These are phyloP conservation scores for Aspergillus avenaceus DNA, from an alignment of 495 filamentous ascomycete genomes.

Conservation along the genomic window DNA sequence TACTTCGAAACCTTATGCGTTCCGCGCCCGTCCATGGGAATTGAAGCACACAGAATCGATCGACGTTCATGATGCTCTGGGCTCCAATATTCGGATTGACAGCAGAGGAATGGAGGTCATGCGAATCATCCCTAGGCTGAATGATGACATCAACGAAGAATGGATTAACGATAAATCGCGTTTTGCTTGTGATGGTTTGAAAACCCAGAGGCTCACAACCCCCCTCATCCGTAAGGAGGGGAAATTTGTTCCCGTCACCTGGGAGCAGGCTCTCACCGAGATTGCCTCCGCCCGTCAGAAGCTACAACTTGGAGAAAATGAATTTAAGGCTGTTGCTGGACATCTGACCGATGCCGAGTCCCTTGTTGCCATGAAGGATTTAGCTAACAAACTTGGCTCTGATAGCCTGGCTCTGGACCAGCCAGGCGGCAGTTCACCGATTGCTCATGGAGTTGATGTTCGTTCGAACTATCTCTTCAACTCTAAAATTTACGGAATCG, in stretches of 20 bases:
- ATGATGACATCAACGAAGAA: slow-evolving; percentile 97
- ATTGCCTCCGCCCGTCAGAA: slow-evolving; percentile 72
- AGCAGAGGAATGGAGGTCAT: slow-evolving; percentile 93
- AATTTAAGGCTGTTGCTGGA: slow-evolving; percentile 93
- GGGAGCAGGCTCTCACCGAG: slow-evolving; percentile 90
- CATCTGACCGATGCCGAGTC: slow-evolving; percentile 88
- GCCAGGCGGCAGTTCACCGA: slow-evolving; percentile 72
- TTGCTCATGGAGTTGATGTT: slow-evolving; percentile 90
- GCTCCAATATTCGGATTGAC: slow-evolving; percentile 92
- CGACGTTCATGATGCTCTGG: slow-evolving; percentile 87
- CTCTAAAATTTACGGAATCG: slow-evolving; percentile 86
- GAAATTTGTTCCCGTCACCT: slow-evolving; percentile 83
- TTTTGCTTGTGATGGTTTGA: slow-evolving; percentile 96
- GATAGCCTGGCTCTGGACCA: slow-evolving; percentile 94
- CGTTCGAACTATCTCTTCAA: slow-evolving; percentile 96
- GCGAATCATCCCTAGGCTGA: slow-evolving; percentile 85
- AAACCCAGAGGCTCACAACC: slow-evolving; percentile 88
- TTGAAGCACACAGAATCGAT: slow-evolving; percentile 89
- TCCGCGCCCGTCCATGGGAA: slow-evolving; percentile 95
- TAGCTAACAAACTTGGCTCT: slow-evolving; percentile 91
- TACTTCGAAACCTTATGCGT: slow-evolving; percentile 95
- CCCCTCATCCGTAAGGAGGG: slow-evolving; percentile 83
- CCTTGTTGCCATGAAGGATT: slow-evolving; percentile 92
- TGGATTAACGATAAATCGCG: slow-evolving; percentile 99
- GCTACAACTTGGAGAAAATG: slow-evolving; percentile 74